phyloP scores from a whole-genome alignment of 345 rosid species.

The Turritis glabra region DNA sequence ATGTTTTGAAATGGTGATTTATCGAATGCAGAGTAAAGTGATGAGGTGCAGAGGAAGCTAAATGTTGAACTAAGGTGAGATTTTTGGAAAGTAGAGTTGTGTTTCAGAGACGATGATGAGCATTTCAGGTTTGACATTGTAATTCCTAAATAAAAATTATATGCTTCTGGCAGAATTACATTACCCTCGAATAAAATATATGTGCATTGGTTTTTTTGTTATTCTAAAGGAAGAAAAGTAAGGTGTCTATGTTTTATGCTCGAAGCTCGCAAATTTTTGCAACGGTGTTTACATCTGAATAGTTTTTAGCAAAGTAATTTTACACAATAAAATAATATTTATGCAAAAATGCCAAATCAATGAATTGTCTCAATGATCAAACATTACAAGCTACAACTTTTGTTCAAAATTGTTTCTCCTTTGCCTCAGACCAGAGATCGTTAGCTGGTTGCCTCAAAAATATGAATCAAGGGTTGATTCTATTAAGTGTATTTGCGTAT shows the following conservation, averaged over 20 bases:
- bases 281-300: neutral
- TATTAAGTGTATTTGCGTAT: constrained; percentile 55
- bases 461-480: constrained; percentile 39
- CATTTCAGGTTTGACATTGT: constrained; percentile 1
- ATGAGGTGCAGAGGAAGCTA: constrained; percentile 71
- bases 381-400: neutral
- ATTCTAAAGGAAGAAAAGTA: neutral
- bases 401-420: neutral
- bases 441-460: neutral
- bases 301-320: neutral
- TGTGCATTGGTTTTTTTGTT: constrained; percentile 24
- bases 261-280: neutral
- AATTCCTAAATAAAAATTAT: neutral
- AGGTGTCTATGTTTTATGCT: neutral
- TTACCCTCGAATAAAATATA: constrained; percentile 9
- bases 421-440: neutral
- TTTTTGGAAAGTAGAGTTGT: neutral
- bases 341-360: neutral
- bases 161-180: neutral
- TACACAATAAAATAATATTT: neutral
- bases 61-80: constrained; percentile 75
- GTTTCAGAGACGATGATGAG: constrained; percentile 18
- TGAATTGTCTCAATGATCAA: neutral
- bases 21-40: constrained; percentile 72
- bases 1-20: constrained; percentile 4